Base-by-base conservation (phyloP, 2,329 filamentous ascomycete species). In the Venturia nashicola region DNA sequence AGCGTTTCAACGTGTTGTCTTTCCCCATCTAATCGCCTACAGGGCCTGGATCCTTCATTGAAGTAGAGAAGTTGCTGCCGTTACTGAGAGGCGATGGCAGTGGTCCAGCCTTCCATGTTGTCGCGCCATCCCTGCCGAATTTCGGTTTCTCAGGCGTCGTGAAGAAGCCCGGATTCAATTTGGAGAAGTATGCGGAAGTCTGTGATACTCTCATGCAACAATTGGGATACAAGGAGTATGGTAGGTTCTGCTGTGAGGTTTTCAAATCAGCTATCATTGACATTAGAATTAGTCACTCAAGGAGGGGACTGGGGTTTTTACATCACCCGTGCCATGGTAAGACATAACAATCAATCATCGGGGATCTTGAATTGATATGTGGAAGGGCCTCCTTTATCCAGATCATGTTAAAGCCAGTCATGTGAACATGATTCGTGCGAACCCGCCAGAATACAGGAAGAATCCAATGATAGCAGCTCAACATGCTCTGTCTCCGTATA, bases 301-400 rank as follows among this genome's bases (percentile, higher is more conserved):
- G 86, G 85, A 67, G 88, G 88, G 36, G 87, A 90, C 70, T 90
- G 86, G 87, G 88, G 87, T 20, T 84, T 80, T 70, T 79, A 80
- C 68, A 82, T 91, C 68, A 86, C 85, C 12, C 81, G 87, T 3
- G 73, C 79, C n/a, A 63, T 11, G 81, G 46, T 51, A 51, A 16
- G 20, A 11, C 20, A 51, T 12, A 4, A 12, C 14, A 14, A 14
- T 9, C 9, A 51, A 23, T 7, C 46, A 27, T 5, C 14, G 14
- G 2, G 12, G 27, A 12, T 91, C 63, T 14, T 9, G 1, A 14
- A 27, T 16, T 51, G 20, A 51, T 51, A 27, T 16, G 3, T 51
- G 11, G 20, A 51, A 51, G 46, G 83, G 82, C 0, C 71, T 81
- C 6, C 71, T 82, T 1, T 89, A 87, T 68, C 84, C 85, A 0